A percentile compares a stretch with the other conserved stretches of the same genome.
Evolutionary conservation across 2,329 filamentous ascomycete species (phyloP).

Genomic region (Claviceps sp.): DNA sequence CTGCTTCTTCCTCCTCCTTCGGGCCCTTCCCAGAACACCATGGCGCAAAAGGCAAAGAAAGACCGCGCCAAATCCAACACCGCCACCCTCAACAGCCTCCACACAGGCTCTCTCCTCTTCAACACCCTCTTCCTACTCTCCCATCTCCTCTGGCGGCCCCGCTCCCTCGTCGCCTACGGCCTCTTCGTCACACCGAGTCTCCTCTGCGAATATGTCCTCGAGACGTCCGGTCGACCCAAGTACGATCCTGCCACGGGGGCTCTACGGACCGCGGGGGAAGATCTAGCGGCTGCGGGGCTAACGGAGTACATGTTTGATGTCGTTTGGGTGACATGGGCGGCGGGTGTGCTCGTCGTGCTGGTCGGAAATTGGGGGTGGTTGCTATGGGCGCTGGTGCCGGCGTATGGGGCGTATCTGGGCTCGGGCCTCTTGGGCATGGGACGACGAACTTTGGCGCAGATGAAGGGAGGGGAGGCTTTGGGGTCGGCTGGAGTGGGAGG

Average conservation of each 20-base stretch:
- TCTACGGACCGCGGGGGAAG: constrained; percentile 70
- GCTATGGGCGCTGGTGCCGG: constrained; percentile 40
- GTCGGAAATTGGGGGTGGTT: constrained; percentile 67
- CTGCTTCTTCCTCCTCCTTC: neutral
- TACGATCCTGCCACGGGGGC: constrained; percentile 50
- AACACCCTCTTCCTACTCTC: constrained; percentile 65
- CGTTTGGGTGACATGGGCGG: constrained; percentile 85
- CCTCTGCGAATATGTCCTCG: constrained; percentile 72
- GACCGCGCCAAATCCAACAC: constrained; percentile 66
- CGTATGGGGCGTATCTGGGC: constrained; percentile 41
- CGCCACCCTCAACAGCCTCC: constrained; percentile 64
- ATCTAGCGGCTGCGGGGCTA: constrained; percentile 73
- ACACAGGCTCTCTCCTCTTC: constrained; percentile 58
- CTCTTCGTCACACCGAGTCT: constrained; percentile 63
- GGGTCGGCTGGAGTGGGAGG: constrained; percentile 11
- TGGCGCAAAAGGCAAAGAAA: constrained; percentile 53
- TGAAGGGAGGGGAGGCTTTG: constrained; percentile 21
- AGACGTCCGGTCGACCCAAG: constrained; percentile 68
- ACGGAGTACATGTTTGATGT: constrained; percentile 99
- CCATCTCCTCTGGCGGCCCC: constrained; percentile 51
- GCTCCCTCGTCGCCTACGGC: constrained; percentile 54
- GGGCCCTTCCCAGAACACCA: constrained; percentile 13
- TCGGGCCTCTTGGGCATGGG: constrained; percentile 40
- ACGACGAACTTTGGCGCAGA: constrained; percentile 36
- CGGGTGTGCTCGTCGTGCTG: constrained; percentile 55